Evolutionary conservation across 805 yeast genomes (phyloP).

Genomic region (Millerozyma miso): DNA sequence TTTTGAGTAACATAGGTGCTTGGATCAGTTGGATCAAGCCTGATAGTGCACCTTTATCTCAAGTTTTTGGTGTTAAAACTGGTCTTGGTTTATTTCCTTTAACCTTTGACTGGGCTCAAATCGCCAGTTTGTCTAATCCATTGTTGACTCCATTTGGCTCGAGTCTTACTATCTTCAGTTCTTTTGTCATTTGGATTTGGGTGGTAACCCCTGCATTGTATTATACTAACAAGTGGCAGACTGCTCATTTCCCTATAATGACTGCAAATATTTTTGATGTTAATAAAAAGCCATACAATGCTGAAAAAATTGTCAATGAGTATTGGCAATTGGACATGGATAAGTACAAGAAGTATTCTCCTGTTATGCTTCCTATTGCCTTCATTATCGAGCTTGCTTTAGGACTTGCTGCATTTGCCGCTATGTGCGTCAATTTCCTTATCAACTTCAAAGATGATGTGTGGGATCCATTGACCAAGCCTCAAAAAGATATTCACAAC

Average conservation of each 20-base stretch:
- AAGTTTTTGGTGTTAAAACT: slow-evolving; percentile 10
- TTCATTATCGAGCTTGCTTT: slow-evolving; percentile 10
- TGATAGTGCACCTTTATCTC: slow-evolving; percentile 6
- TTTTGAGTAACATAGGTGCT: slow-evolving; percentile 5
- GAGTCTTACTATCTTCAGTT: slow-evolving; percentile 6
- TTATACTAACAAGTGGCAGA: slow-evolving; percentile 20
- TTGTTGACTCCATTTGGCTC: slow-evolving; percentile 12
- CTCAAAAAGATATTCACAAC: slow-evolving; percentile 7
- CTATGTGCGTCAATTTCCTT: slow-evolving; percentile 7
- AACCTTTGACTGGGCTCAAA: slow-evolving; percentile 11
- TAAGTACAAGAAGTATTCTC: slow-evolving; percentile 11
- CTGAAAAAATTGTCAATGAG: slow-evolving; percentile 11
- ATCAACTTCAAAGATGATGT: slow-evolving; percentile 8
- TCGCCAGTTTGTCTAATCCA: slow-evolving; percentile 7
- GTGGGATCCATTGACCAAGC: slow-evolving; percentile 3
- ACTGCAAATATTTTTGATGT: slow-evolving; percentile 12
- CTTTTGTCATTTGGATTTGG: slow-evolving; percentile 14
- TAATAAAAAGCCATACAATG: slow-evolving; percentile 10
- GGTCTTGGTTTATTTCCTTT: slow-evolving; percentile 11
- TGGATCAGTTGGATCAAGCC: slow-evolving; percentile 10
- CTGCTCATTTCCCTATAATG: slow-evolving; percentile 20
- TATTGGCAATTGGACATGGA: slow-evolving; percentile 11
- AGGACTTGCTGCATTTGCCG: slow-evolving; percentile 10
- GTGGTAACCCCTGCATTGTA: slow-evolving; percentile 17
- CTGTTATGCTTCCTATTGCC: slow-evolving; percentile 12